Conservation (phyloP, 2,329 filamentous ascomycete species). For the Pyrenophora tritici-repentis region DNA sequence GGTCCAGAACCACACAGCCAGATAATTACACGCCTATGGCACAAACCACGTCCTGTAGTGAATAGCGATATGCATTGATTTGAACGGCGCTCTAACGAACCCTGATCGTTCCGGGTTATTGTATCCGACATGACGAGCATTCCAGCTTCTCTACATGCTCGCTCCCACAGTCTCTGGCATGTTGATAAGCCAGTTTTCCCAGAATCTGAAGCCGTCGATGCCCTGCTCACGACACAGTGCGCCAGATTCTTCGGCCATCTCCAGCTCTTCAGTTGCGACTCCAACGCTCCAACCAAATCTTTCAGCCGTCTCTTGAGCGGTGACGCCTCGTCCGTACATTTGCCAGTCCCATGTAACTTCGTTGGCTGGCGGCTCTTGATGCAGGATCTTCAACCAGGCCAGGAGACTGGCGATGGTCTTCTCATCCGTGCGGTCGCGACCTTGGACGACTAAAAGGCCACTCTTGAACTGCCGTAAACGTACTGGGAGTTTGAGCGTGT, state of each 20-base stretch:
- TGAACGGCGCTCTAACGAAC: too few relatives aligned
- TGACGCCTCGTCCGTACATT: slow-evolving; percentile 80
- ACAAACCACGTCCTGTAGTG: not conserved
- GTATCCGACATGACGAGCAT: too few relatives aligned
- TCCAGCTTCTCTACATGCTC: too few relatives aligned
- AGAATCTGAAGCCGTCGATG: slow-evolving; percentile 88
- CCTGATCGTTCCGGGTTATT: too few relatives aligned
- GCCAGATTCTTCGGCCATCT: slow-evolving; percentile 94
- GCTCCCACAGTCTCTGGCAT: slow-evolving; percentile 8
- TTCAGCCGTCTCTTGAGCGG: slow-evolving; percentile 85
- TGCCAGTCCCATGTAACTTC: slow-evolving; percentile 76
- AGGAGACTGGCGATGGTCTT: slow-evolving; percentile 80
- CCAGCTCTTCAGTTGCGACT: slow-evolving; percentile 90
- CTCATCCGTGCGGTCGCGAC: slow-evolving; percentile 85
- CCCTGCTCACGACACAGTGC: slow-evolving; percentile 88
- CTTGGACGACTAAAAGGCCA: slow-evolving; percentile 91
- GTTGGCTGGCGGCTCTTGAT: slow-evolving; percentile 66
- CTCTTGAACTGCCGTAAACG: slow-evolving; percentile 88
- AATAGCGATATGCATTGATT: not conserved
- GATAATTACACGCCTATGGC: too few relatives aligned
- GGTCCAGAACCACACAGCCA: too few relatives aligned
- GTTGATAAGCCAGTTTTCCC: slow-evolving; percentile 70
- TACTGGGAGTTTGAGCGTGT: slow-evolving; percentile 82
- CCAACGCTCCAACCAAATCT: slow-evolving; percentile 96
- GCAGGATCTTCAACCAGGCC: slow-evolving; percentile 76